Percentiles rank a stretch among this genome's conserved stretches.
These are phyloP conservation scores for Bryoglossum gracile DNA, from an alignment of 495 filamentous ascomycete genomes.

Conservation along the genomic window DNA sequence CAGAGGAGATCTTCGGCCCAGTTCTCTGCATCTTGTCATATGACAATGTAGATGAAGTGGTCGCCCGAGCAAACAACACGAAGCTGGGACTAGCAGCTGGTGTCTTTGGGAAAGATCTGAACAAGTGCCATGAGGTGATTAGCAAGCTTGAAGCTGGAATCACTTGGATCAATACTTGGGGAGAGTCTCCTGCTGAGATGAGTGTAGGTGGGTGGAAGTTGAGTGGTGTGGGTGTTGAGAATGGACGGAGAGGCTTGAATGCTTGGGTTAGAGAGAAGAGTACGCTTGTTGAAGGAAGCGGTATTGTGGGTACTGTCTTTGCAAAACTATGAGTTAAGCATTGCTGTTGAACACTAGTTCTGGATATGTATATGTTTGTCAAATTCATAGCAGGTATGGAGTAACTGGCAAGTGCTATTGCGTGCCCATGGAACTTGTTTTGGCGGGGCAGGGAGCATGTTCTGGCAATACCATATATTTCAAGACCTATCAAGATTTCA, in stretches of 20 bases:
- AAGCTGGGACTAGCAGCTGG: slow-evolving; percentile 69
- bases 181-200: slow-evolving; percentile 44
- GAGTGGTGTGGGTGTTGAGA: slow-evolving; percentile 42
- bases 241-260: slow-evolving; percentile 65
- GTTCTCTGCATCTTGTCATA: slow-evolving; percentile 70
- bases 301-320: slow-evolving; percentile 59
- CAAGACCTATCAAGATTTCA: too few species aligned
- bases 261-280: slow-evolving; percentile 78
- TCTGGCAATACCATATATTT: too few species aligned
- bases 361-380: too few species aligned
- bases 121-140: slow-evolving; percentile 61
- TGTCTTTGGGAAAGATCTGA: slow-evolving; percentile 69
- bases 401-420: too few species aligned
- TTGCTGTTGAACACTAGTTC: too few species aligned
- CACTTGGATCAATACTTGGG: slow-evolving; percentile 45
- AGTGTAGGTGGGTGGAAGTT: slow-evolving; percentile 44
- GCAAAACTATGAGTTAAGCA: slow-evolving; percentile 30
- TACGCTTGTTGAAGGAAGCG: slow-evolving; percentile 71
- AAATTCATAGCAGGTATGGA: too few species aligned
- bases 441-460: too few species aligned
- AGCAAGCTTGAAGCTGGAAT: slow-evolving; percentile 62
- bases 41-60: slow-evolving; percentile 55
- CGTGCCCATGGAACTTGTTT: too few species aligned
- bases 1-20: slow-evolving; percentile 77
- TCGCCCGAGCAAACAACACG: slow-evolving; percentile 64